Conservation (phyloP, 768 basidiomycete genomes). For the Lentinus brumalis region DNA sequence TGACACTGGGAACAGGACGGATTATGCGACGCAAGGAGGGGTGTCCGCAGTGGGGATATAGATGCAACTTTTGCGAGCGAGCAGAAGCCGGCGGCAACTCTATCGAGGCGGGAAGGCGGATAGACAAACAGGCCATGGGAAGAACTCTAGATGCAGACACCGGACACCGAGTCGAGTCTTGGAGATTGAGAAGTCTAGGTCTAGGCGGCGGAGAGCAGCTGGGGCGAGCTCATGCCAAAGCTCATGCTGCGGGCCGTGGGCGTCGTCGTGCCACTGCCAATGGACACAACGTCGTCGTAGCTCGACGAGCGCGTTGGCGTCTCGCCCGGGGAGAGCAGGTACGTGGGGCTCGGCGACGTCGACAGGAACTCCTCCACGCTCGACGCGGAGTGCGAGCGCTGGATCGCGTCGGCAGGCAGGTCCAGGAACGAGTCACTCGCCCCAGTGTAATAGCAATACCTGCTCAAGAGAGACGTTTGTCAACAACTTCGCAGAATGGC, state of each 20-base stretch:
- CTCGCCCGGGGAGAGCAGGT: conserved; percentile 27
- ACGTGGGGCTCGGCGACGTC: conserved; percentile 33
- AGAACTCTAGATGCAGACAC: too few relatives aligned
- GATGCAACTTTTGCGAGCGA: not conserved
- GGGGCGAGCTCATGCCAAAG: conserved; percentile 4
- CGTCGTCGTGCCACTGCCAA: conserved; percentile 30
- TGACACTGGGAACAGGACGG: not conserved
- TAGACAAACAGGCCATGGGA: too few relatives aligned
- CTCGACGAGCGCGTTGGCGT: conserved; percentile 33
- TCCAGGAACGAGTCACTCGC: conserved; percentile 38
- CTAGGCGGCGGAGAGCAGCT: conserved; percentile 9
- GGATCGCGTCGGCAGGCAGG: conserved; percentile 30
- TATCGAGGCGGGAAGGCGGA: too few relatives aligned
- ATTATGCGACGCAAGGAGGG: too few relatives aligned
- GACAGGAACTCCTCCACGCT: conserved; percentile 55
- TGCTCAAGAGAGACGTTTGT: conserved; percentile 30
- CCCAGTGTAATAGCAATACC: conserved; percentile 85
- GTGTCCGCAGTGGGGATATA: too few relatives aligned
- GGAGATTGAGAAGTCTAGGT: not conserved
- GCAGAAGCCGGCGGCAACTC: too few relatives aligned
- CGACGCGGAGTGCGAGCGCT: conserved; percentile 52
- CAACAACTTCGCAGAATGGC: conserved; percentile 7
- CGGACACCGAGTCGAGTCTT: not conserved
- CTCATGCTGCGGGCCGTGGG: conserved; percentile 26
- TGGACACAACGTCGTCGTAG: conserved; percentile 31